These are phyloP conservation scores for Cyberlindnera xylosilytica DNA, from an alignment of 805 yeast species.

Conservation along the genomic window DNA sequence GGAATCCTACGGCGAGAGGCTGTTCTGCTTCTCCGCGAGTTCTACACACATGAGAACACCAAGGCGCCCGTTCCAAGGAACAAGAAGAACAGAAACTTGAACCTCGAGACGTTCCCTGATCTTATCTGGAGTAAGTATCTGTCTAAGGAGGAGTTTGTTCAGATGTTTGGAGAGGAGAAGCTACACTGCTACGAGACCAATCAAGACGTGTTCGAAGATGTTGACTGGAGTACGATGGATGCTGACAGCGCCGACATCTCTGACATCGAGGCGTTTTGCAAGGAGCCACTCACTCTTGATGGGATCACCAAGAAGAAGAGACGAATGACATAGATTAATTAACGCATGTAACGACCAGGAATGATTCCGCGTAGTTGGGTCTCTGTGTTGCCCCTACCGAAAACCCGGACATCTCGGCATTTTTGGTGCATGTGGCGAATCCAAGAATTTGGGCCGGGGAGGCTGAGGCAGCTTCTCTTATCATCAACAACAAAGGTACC, in stretches of 20 bases:
- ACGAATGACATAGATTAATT: constrained; percentile 1
- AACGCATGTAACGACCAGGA: neutral
- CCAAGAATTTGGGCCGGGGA: too few species aligned
- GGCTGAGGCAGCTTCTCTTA: too few species aligned
- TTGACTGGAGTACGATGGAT: constrained; percentile 18
- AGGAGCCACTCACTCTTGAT: constrained; percentile 8
- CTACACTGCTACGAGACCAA: constrained; percentile 11
- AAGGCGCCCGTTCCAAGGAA: constrained; percentile 79
- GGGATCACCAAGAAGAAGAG: constrained; percentile 11
- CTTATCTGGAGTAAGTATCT: constrained; percentile 56
- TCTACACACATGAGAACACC: constrained; percentile 81
- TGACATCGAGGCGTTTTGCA: constrained; percentile 17
- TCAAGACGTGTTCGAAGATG: constrained; percentile 16
- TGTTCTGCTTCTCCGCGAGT: constrained; percentile 71
- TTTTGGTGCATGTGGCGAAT: too few species aligned
- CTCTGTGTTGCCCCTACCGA: too few species aligned
- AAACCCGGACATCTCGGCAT: too few species aligned
- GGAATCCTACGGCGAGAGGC: constrained; percentile 83
- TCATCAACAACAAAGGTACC: neutral
- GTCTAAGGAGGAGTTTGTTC: constrained; percentile 44
- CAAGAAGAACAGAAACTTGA: constrained; percentile 66
- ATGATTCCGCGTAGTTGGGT: too few species aligned
- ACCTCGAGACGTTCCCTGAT: constrained; percentile 53
- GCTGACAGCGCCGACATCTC: constrained; percentile 20
- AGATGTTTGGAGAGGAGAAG: constrained; percentile 34